These are phyloP conservation scores for Verticillium nonalfalfae DNA, from an alignment of 2,329 filamentous ascomycete genomes.

Conservation along the genomic window DNA sequence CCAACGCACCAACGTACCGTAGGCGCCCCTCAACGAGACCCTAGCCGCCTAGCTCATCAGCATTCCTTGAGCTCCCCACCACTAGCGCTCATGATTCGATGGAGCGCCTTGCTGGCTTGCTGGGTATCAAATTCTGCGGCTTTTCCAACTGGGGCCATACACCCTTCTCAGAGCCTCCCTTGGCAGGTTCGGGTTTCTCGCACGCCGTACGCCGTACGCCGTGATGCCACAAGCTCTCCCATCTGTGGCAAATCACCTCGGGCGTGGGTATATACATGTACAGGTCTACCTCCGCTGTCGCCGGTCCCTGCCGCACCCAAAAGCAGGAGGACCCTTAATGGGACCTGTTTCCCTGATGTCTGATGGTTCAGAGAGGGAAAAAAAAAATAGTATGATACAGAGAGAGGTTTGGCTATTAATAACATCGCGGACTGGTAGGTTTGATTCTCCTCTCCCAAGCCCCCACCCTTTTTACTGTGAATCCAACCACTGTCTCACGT, in stretches of 20 bases:
- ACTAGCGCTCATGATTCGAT: background rate
- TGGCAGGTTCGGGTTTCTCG: background rate
- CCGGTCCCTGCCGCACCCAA: too few relatives aligned
- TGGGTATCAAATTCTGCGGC: background rate
- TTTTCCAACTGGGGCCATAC: background rate
- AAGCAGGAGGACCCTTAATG: background rate
- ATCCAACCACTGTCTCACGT: slow-evolving; percentile 56
- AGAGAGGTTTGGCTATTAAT: background rate
- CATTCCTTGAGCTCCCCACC: background rate
- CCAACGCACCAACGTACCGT: background rate
- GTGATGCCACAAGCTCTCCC: background rate
- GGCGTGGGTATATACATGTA: background rate
- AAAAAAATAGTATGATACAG: background rate
- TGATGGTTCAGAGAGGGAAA: background rate
- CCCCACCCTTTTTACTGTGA: slow-evolving; percentile 1
- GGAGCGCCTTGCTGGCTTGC: background rate
- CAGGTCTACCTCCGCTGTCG: too few relatives aligned
- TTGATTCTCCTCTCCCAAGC: background rate
- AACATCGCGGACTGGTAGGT: background rate
- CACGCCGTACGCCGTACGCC: background rate
- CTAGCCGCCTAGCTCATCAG: background rate
- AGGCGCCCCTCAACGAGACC: background rate
- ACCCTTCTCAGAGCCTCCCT: too few relatives aligned
- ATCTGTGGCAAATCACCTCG: background rate
- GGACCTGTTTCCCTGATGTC: background rate